Evolutionary conservation across 176 grass and related monocot genomes (phyloP), one percentile per base, ranked within the genome.

Genomic region (Carex parvula): DNA sequence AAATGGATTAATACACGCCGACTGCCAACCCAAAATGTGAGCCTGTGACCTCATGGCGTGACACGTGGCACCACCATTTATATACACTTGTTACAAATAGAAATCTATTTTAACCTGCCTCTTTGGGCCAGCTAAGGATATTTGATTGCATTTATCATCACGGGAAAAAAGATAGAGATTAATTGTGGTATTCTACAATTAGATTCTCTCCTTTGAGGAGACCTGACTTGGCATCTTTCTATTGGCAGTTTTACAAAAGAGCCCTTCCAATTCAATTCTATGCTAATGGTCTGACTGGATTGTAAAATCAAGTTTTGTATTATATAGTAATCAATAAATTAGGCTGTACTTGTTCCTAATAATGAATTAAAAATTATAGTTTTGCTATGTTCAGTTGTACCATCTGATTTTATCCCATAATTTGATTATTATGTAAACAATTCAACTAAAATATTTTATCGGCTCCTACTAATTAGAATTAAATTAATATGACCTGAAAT

Each of bases 61-160:
- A 67, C 81, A 83, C 10, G 48, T 83, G 81, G 81, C 42, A 83
- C 5, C 60, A 83, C 12, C 81, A 0, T 24, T 18, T 65, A 20
- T 50, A 83, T 55, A 69, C 80, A 82, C 30, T 54, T 39, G 59
- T 64, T 62, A 62, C 18, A 50, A 29, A 8, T 55, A 76, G 20
- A 56, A 57, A 78, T 57, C 3, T 32, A 18, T 24, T 18, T 56
- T 8, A 57, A 55, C 73, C 15, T 18, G 11, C 26, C 73, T 78
- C 30, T 63, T 63, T 63, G 55, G 0, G 79, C 8, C 79, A 46
- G 16, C 58, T 81, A 60, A 81, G 35, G 32, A 3, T 63, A 44
- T 81, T 61, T 39, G 8, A 61, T 24, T 53, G 20, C 16, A 13
- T 75, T 30, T 14, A 76, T 56, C 73, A 56, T 48, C 24, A 77